These are phyloP conservation scores for Teratosphaeria destructans DNA, from an alignment of 2,329 filamentous ascomycete genomes.

Conservation along the genomic window DNA sequence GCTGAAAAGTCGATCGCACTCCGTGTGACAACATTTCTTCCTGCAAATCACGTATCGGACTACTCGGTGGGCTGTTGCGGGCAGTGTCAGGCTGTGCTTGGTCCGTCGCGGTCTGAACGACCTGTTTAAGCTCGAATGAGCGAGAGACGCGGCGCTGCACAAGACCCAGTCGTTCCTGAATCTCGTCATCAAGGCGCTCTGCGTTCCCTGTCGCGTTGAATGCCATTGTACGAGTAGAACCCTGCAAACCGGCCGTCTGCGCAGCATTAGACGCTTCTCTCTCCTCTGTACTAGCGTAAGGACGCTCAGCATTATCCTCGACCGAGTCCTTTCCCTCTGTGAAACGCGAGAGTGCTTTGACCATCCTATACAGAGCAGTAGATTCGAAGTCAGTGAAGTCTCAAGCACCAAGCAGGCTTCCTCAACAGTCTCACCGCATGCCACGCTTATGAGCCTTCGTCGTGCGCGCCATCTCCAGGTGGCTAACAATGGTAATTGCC, in stretches of 20 bases:
- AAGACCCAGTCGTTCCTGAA: not conserved
- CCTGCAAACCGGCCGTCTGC: not conserved
- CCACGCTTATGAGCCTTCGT: slow-evolving; percentile 19
- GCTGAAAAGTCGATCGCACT: not conserved
- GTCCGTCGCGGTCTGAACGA: not conserved
- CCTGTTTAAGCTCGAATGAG: not conserved
- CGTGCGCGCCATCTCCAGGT: slow-evolving; percentile 26
- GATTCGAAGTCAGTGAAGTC: not conserved
- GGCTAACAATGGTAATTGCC: slow-evolving; percentile 23
- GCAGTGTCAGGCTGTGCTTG: not conserved
- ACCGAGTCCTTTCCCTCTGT: not conserved
- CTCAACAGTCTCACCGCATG: not conserved
- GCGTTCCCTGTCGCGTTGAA: not conserved
- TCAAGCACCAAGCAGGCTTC: not conserved
- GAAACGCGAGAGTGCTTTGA: not conserved
- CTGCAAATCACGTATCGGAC: not conserved
- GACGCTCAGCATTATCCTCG: not conserved
- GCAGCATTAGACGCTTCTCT: not conserved
- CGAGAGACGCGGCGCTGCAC: not conserved
- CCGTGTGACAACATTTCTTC: not conserved
- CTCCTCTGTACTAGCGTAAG: not conserved
- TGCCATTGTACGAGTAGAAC: not conserved
- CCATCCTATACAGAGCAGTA: not conserved
- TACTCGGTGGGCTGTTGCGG: not conserved
- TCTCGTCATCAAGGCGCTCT: not conserved